Conservation (phyloP, 129 eudicot species). For the Artemisia argyi region DNA sequence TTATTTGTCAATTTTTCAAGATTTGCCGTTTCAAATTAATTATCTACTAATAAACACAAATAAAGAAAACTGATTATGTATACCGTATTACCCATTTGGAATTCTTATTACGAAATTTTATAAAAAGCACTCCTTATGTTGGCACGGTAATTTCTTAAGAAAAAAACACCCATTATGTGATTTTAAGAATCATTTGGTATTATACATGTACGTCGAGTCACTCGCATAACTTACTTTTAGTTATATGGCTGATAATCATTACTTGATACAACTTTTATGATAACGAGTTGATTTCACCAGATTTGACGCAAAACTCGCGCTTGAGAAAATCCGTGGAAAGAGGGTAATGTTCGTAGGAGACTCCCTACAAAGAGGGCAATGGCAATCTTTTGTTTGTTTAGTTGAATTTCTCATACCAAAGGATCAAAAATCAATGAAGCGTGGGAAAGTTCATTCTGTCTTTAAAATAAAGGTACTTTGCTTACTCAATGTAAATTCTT, state of each 20-base stretch:
- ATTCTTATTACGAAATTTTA: no score
- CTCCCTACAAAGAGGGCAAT: slow-evolving; percentile 91
- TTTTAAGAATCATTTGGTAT: no score
- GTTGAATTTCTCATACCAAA: slow-evolving; percentile 77
- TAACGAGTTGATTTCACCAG: slow-evolving; percentile 32
- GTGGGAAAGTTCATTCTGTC: slow-evolving; percentile 73
- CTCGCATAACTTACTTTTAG: no score
- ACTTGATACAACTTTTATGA: neutral
- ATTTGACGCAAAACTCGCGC: slow-evolving; percentile 67
- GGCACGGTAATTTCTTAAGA: no score
- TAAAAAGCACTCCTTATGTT: no score
- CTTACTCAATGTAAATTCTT: neutral
- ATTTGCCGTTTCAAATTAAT: no score
- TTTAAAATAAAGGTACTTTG: slow-evolving; percentile 67
- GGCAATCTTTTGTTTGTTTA: slow-evolving; percentile 94
- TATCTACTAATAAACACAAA: no score
- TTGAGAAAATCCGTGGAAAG: slow-evolving; percentile 73
- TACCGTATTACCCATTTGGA: no score
- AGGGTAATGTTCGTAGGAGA: slow-evolving; percentile 96
- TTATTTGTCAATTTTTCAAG: no score
- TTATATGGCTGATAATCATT: neutral
- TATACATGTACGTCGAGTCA: no score
- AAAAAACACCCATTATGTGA: no score
- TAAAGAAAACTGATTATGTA: no score
- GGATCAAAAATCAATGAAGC: slow-evolving; percentile 67